Conservation (phyloP, 2,329 filamentous ascomycete species). For the Fusarium ramigenum region DNA sequence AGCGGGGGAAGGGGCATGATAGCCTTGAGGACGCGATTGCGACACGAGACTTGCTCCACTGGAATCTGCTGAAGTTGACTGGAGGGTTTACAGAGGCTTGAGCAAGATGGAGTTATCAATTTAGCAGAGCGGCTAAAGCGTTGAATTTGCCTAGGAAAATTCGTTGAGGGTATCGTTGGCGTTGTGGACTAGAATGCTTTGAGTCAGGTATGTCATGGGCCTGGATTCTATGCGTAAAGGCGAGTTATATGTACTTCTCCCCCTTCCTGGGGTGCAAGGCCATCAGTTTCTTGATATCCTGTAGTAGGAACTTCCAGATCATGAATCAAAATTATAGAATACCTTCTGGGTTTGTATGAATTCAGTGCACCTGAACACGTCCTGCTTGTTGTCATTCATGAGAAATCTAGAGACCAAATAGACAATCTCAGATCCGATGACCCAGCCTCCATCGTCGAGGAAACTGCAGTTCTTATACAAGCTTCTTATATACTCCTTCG, state of each 20-base stretch:
- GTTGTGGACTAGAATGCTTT: accelerated
- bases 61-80: neutral
- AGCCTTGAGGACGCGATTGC: constrained; percentile 27
- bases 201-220: neutral
- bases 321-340: neutral
- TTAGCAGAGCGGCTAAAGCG: too few relatives aligned
- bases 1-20: constrained; percentile 12
- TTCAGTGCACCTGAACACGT: accelerated
- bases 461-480: accelerated
- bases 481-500: accelerated
- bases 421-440: accelerated
- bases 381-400: neutral
- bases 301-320: neutral
- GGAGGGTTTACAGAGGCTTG: neutral
- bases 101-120: accelerated
- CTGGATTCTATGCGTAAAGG: neutral
- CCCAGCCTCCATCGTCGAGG: accelerated
- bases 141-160: too few relatives aligned
- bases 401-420: too few relatives aligned
- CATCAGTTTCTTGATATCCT: accelerated
- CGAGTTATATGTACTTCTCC: neutral
- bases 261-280: accelerated
- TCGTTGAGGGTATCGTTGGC: too few relatives aligned
- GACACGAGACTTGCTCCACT: constrained; percentile 19
- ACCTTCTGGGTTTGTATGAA: accelerated